Evolutionary conservation across 768 basidiomycete genomes (phyloP), one percentile per base, ranked within the genome.

Genomic region (Pisolithus sp.): DNA sequence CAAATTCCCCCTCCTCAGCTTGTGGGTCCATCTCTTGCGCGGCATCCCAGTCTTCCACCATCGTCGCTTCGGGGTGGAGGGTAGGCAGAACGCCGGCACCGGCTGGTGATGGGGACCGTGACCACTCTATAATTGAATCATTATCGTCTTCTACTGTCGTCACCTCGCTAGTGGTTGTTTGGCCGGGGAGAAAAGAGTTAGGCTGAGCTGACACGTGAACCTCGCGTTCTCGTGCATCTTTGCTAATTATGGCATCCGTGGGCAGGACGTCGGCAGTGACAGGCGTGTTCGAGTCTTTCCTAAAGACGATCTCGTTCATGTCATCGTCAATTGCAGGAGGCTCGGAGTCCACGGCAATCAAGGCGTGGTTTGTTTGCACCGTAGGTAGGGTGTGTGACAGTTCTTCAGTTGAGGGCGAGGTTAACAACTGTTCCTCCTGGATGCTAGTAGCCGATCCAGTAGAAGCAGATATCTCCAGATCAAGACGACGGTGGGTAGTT

Each of bases 1-100:
- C 93, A 70, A 93, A 98, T 62, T 93, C 92, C 41, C 86, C 82
- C 58, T 86, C 87, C 67, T 94, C 89, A 0, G 79, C 83, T 40
- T 79, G 79, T 2, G 79, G 74, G 58, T 89, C 86, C 76, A 93
- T 88, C 65, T 93, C 92, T 30, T 90, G 78, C n/a, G 84, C 87
- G 2, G 86, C 84, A 57, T 94, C 92, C 78, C 86, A 92, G 20
- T 80, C 76, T 40, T 76, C 78, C 21, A 66, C 68, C 37, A 55
- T 53, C 8, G 57, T 49, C 21, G 62, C 59, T 43, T 46, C 63
- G 2, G 60, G 61, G 47, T 66, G 61, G 3, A 53, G 52, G 46
- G 57, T 46, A 41, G 62, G 38, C 8, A 42, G 26, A 18, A 23
- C 7, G 4, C 53, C 58, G 2, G 21, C 17, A 37, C 30, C 51